A percentile compares a stretch with the other conserved stretches of the same genome.
Evolutionary conservation across 192 early-diverging fungal genomes (phyloP).

Genomic region (Phlyctochytrium arcticum): DNA sequence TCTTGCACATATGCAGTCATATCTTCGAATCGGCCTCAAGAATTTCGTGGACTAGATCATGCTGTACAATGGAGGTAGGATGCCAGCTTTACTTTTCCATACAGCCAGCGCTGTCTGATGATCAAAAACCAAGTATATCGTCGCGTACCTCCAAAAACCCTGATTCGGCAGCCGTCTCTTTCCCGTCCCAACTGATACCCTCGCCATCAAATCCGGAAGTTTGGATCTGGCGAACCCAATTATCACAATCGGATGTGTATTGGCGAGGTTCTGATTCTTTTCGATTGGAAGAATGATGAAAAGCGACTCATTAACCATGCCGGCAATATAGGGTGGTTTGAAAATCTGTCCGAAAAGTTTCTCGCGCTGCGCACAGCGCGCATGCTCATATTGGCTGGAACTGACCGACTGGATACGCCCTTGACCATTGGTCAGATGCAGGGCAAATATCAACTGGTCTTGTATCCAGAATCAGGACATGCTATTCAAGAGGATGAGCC

Average conservation of each 20-base stretch:
- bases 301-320: too few species aligned
- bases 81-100: not conserved
- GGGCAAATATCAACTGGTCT: slow-evolving; percentile 47
- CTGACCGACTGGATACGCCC: slow-evolving; percentile 47
- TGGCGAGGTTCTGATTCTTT: too few species aligned
- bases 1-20: slow-evolving; percentile 29
- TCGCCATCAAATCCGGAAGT: too few species aligned
- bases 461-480: slow-evolving; percentile 48
- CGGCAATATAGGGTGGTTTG: slow-evolving; percentile 37
- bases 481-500: slow-evolving; percentile 46
- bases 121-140: not conserved
- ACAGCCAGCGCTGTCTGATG: not conserved
- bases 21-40: slow-evolving; percentile 24
- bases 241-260: too few species aligned
- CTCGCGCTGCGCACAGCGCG: slow-evolving; percentile 23
- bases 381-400: slow-evolving; percentile 42
- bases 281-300: too few species aligned
- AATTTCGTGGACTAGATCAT: slow-evolving; percentile 20
- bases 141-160: slow-evolving; percentile 11
- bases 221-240: too few species aligned
- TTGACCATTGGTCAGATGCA: slow-evolving; percentile 56
- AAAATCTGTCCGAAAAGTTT: slow-evolving; percentile 40
- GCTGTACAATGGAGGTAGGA: slow-evolving; percentile 43
- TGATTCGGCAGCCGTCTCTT: slow-evolving; percentile 13
- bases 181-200: slow-evolving; percentile 16